phyloP scores from a whole-genome alignment of 2,329 filamentous ascomycete species.

The Epichloe typhina region DNA sequence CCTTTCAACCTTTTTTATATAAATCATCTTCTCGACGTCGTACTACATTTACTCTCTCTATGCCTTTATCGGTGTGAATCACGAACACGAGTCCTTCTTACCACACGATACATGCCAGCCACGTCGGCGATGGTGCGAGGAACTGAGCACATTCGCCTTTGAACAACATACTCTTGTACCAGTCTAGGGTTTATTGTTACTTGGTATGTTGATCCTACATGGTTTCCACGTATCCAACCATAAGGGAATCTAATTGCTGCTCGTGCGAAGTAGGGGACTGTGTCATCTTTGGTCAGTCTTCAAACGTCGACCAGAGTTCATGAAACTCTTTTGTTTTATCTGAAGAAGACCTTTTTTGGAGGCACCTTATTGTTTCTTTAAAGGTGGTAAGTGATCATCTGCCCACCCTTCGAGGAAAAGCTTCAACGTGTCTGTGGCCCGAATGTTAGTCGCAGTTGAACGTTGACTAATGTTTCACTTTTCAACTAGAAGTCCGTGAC shows the following conservation, averaged over 20 bases:
- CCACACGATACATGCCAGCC: slow-evolving; percentile 3
- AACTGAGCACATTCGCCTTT: background rate
- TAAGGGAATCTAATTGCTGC: background rate
- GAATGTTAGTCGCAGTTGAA: background rate
- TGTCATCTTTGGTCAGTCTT: background rate
- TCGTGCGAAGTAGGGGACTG: background rate
- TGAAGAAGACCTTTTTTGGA: background rate
- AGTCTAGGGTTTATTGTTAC: background rate
- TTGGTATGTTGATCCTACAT: background rate
- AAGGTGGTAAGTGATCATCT: background rate
- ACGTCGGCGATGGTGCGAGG: background rate
- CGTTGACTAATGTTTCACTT: background rate
- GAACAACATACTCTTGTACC: background rate
- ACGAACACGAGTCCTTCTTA: slow-evolving; percentile 4
- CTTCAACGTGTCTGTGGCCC: background rate
- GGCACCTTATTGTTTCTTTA: background rate
- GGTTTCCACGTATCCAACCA: background rate
- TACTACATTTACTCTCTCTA: slow-evolving; percentile 1
- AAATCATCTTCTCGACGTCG: slow-evolving; percentile 2
- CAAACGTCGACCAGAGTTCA: background rate
- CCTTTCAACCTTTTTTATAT: background rate
- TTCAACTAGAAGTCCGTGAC: background rate
- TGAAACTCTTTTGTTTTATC: background rate
- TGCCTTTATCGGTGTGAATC: slow-evolving; percentile 2
- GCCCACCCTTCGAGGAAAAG: background rate